Conservation (phyloP, 2,329 filamentous ascomycete species). For the Colletotrichum australisinense region DNA sequence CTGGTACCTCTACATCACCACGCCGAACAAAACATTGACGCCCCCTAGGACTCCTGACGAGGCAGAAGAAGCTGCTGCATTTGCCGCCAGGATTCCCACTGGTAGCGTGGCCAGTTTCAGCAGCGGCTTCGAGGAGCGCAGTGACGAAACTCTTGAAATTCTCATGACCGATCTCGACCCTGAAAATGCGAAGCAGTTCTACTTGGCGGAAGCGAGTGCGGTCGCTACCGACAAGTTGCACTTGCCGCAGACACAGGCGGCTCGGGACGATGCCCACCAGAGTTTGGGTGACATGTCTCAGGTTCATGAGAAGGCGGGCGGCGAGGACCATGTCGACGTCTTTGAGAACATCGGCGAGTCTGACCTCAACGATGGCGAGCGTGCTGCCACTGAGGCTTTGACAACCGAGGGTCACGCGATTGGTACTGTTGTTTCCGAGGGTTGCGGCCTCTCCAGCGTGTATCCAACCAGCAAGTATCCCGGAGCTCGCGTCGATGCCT, state of each 20-base stretch:
- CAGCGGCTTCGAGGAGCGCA: constrained; percentile 55
- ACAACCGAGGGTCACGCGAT: constrained; percentile 95
- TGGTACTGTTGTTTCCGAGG: constrained; percentile 90
- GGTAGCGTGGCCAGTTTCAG: constrained; percentile 51
- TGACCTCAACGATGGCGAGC: constrained; percentile 67
- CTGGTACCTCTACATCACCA: constrained; percentile 98
- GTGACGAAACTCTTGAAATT: constrained; percentile 82
- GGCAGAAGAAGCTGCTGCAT: constrained; percentile 37
- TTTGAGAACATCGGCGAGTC: constrained; percentile 75
- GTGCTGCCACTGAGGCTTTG: constrained; percentile 76
- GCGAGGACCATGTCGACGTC: constrained; percentile 78
- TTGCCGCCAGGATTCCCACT: constrained; percentile 66
- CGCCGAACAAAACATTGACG: constrained; percentile 82
- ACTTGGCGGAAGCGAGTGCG: constrained; percentile 80
- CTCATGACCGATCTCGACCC: constrained; percentile 79
- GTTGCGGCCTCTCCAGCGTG: constrained; percentile 88
- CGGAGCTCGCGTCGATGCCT: constrained; percentile 93
- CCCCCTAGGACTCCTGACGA: constrained; percentile 81
- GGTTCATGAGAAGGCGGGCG: constrained; percentile 44
- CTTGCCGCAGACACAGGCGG: constrained; percentile 73
- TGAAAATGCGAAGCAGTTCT: constrained; percentile 78
- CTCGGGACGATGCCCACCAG: constrained; percentile 68
- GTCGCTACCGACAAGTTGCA: constrained; percentile 83
- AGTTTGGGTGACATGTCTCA: constrained; percentile 70
- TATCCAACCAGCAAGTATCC: constrained; percentile 90